Base-by-base conservation (phyloP, 768 basidiomycete genomes). In the Panaeolus cyanescens region DNA sequence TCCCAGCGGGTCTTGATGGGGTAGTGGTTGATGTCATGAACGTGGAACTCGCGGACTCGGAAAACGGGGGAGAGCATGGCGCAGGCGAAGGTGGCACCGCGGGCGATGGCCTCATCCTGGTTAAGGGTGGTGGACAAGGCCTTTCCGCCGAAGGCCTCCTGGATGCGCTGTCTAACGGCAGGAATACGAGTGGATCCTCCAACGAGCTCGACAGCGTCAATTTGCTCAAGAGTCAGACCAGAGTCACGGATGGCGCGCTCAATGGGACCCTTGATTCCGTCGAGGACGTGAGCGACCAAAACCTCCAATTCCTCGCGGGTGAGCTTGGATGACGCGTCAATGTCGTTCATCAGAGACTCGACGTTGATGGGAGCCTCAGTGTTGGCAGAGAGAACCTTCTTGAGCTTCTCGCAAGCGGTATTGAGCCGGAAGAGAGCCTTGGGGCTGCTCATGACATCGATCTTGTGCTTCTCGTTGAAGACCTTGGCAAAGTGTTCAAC, bases 381-480 rank as follows among this genome's bases (percentile, higher is more conserved):
- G 79, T 99, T 98, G 64, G 97, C 96, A 12, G 95, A 97, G 17
- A 99, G 84, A 12, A 99, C 83, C 80, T 99, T 99, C 83, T 99
- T 98, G 71, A 98, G 84, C 72, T 90, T 89, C 80, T 99, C 97
- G 73, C 95, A 95, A 19, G 91, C 89, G 15, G 90, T 89, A 25
- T 83, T 71, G 59, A 99, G 88, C 65, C 96, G 89, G 92, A 99
- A 99, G 53, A 81, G 83, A 32, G 95, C 97, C 76, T 98, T 98
- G 66, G 94, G 92, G 77, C 83, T 95, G 65, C 84, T 85, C 70
- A 94, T 74, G 68, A 99, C 95, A 74, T 99, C 96, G 72, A 99
- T 94, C 78, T 95, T 97, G 87, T 99, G 98, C 74, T 97, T 98
- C n/a, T 77, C 73, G 79, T 95, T 90, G 88, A 99, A 98, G 75